Evolutionary conservation across 2,329 filamentous ascomycete genomes (phyloP).

Genomic region (Aspergillus sp.): DNA sequence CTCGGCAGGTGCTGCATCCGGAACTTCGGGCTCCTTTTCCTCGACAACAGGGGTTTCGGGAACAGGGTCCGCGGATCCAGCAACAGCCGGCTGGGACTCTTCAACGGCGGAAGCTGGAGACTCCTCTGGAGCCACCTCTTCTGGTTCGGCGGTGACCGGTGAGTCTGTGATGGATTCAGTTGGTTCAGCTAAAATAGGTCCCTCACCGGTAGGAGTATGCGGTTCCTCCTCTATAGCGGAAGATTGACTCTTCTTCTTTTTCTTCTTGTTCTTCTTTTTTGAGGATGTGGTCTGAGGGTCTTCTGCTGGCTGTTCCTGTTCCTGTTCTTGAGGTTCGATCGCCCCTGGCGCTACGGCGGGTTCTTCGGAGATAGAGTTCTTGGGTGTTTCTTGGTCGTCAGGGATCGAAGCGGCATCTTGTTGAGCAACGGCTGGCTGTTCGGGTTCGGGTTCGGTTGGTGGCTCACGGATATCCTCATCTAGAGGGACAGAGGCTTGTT

Average conservation of each 20-base stretch:
- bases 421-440: background rate
- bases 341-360: background rate
- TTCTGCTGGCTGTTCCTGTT: slow-evolving; percentile 12
- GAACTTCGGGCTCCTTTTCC: slow-evolving; percentile 7
- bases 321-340: slow-evolving; percentile 1
- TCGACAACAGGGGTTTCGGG: background rate
- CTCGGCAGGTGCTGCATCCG: slow-evolving; percentile 12
- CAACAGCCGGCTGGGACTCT: background rate
- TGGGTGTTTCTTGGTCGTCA: slow-evolving; percentile 2
- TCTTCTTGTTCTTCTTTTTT: slow-evolving; percentile 49
- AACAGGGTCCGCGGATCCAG: background rate
- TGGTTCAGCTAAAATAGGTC: background rate
- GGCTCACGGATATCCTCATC: slow-evolving; percentile 1
- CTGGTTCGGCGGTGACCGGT: background rate
- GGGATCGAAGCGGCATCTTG: background rate
- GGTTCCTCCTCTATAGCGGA: slow-evolving; percentile 13
- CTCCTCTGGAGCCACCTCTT: no score
- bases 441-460: background rate
- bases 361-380: background rate
- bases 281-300: slow-evolving; percentile 19
- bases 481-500: background rate
- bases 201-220: background rate
- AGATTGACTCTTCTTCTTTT: slow-evolving; percentile 30
- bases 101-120: background rate
- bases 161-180: background rate